Evolutionary conservation across 2,329 filamentous ascomycete species (phyloP), one percentile per base, ranked within the genome.

Genomic region (Fusarium kyushuense): DNA sequence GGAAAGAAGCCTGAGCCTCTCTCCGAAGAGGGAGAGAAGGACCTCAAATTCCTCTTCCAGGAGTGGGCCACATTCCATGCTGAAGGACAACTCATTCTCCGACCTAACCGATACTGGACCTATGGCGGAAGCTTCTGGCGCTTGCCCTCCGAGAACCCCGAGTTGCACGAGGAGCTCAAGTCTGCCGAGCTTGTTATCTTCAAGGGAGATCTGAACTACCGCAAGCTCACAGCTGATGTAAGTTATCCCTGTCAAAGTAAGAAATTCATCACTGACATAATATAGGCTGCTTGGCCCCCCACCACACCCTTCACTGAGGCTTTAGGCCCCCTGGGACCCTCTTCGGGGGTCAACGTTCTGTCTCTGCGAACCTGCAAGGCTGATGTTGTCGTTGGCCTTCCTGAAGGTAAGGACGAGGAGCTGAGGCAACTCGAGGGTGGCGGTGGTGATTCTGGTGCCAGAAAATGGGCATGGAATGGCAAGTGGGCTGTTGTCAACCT

Each of bases 181-280:
- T 81, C 88, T 64, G 92, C 92, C 69, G 92, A 97, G 78, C 84
- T 99, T 19, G 93, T 97, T 14, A 89, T 99, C 57, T 98, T 98
- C 84, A 99, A 99, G 84, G 96, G 96, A 4, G 96, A 99, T 77
- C 78, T 99, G 72, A 99, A 99, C 81, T 99, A 98, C 79, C 86
- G 96, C 64, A 99, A 99, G 79, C 79, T 99, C 70, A 94, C 91
- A 30, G 92, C 89, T 48, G 96, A 99, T 84, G 93, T 95, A 81
- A 83, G 90, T 63, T 23, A 29, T 12, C 36, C 6, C 3, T 14
- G 3, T 8, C 14, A 0, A 6, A n/a, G 12, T 36, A 5, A 6
- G 14, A 32, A 11, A 2, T 5, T 13, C 25, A 23, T 40, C 38
- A n/a, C 71, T 74, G 29, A 74, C 45, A 17, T 33, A 41, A 17